Base-by-base conservation (phyloP, 2,329 filamentous ascomycete genomes). In the Trichoderma arundinaceum region DNA sequence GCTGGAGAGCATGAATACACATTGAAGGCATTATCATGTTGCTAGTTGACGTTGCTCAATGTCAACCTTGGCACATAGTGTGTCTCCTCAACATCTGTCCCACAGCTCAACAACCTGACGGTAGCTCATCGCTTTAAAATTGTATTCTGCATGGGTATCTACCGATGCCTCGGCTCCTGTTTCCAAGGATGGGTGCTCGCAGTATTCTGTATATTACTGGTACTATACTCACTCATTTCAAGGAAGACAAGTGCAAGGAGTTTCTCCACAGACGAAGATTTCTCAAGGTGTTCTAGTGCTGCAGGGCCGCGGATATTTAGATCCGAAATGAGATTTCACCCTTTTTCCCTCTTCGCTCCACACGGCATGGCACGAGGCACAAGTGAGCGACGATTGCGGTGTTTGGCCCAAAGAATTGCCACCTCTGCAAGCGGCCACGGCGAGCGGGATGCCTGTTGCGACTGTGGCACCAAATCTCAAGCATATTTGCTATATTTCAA, bases 271-370 rank as follows among this genome's bases (percentile, higher is more conserved):
- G 35, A n/a, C 43, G 38, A 57, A 15, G 46, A 33, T 32, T 61
- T 52, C 35, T 52, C 35, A 35, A 44, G 28, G n/a, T 12, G 39
- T 38, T 54, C 49, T 54, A 53, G 41, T 46, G 49, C 59, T 53
- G 39, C 39, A 54, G 13, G 22, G 15, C 46, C 35, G 35, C 58
- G 35, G 46, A 33, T 61, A 39, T 28, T 61, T 41, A 38, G 46
- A 61, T 63, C 49, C 49, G 59, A 63, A 54, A 63, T 63, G 39
- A 63, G 49, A 51, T 38, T 35, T 63, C 49, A 46, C 48, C 59
- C 49, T 53, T 53, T 62, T 62, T 28, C 28, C 6, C 1, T 44
- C 28, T n/a, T 43, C 49, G 46, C 58, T 52, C 33, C 58, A 41
- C 58, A 39, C 19, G 19, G 44, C n/a, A 28, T 49, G 46, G 46